Base-by-base conservation (phyloP, 1,284 basidiomycete genomes). In the Kwoniella shivajii region DNA sequence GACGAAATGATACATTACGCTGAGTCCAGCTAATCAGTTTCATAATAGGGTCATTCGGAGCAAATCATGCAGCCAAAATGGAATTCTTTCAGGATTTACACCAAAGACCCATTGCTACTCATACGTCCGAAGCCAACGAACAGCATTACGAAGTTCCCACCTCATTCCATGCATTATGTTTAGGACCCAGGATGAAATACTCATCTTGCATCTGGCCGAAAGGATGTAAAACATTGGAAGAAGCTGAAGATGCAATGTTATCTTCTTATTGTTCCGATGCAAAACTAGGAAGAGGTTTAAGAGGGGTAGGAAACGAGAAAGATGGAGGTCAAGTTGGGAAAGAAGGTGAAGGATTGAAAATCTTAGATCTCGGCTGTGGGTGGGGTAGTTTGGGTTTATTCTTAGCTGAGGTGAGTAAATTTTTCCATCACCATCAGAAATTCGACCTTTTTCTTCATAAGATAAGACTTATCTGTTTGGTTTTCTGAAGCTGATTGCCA, bases 81-180 rank as follows among this genome's bases (percentile, higher is more conserved):
- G 77, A 80, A 9, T 80, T 78, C 65, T 75, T 80, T 54, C 48
- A 66, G 13, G 68, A 68, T 18, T 68, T 80, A 43, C 73, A 72
- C 24, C 70, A 66, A 20, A 57, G 65, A 11, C 80, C 81, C 22
- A 88, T 89, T 56, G 87, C 88, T 2, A 86, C 86, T 63, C 79
- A 85, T 14, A 82, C 86, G 6, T 83, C 85, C 33, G 87, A 86
- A 68, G 88, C 88, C 31, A 90, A 90, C 65, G 83, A 88, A 65
- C 88, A 89, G 73, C 88, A 89, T 68, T 89, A 89, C 70, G 87
- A 90, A 78, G 84, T 89, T 7, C 81, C 86, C 0, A 88, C 86
- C 0, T 77, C 81, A 13, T 88, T 88, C 72, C 87, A 88, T 59
- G 69, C 86, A 27, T 83, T 84, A 7, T 86, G 85, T 47, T 71